A percentile compares a stretch with the other conserved stretches of the same genome.
Conservation (phyloP, 169 alveolate genomes). For the Babesia bovis region DNA sequence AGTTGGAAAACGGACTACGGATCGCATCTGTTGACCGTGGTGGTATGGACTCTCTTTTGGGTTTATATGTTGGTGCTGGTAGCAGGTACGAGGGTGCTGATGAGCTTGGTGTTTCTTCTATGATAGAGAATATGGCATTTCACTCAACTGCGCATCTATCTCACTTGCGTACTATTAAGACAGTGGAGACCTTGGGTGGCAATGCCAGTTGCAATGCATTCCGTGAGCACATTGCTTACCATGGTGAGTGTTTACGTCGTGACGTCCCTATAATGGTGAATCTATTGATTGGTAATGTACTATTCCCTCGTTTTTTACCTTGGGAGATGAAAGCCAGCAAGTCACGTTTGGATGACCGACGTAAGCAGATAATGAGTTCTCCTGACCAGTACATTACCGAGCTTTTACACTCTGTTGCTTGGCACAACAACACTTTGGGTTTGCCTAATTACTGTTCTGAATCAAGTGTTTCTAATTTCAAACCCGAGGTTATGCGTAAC, state of each 20-base stretch:
- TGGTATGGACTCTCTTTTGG: slow-evolving; percentile 55
- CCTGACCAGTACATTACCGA: slow-evolving; percentile 82
- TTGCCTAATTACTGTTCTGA: slow-evolving; percentile 69
- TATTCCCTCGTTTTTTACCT: slow-evolving; percentile 84
- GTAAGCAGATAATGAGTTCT: slow-evolving; percentile 64
- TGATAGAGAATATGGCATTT: slow-evolving; percentile 84
- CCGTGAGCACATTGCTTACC: slow-evolving; percentile 78
- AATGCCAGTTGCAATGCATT: slow-evolving; percentile 78
- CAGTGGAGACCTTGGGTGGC: slow-evolving; percentile 85
- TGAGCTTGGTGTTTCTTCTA: slow-evolving; percentile 82
- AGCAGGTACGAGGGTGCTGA: slow-evolving; percentile 74
- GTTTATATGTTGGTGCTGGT: slow-evolving; percentile 83
- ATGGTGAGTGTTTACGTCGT: slow-evolving; percentile 81
- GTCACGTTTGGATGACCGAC: slow-evolving; percentile 63
- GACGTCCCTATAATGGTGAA: slow-evolving; percentile 81
- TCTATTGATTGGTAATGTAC: slow-evolving; percentile 83
- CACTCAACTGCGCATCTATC: slow-evolving; percentile 87
- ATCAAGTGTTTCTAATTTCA: slow-evolving; percentile 71
- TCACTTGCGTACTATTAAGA: slow-evolving; percentile 83
- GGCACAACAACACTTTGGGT: slow-evolving; percentile 88
- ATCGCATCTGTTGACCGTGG: slow-evolving; percentile 77
- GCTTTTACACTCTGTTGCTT: slow-evolving; percentile 84
- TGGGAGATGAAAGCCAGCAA: slow-evolving; percentile 82
- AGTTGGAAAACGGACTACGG: slow-evolving; percentile 82
- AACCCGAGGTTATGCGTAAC: slow-evolving; percentile 79